Base-by-base conservation (phyloP, 164 flowering plant species). In the Tetrastigma voinierianum region DNA sequence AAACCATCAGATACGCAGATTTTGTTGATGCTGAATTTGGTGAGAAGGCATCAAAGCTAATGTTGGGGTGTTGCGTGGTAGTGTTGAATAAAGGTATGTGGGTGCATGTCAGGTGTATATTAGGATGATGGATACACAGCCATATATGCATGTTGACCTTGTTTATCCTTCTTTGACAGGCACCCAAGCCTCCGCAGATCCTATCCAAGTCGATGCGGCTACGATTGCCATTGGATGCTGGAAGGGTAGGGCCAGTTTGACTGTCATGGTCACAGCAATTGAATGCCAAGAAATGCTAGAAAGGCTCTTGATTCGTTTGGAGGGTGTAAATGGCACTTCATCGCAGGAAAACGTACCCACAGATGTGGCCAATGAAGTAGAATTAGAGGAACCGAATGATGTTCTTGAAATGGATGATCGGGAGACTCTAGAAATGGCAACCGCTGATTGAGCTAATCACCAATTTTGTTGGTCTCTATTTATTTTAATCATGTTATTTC, bases 191-290 rank as follows among this genome's bases (percentile, higher is more conserved):
- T 17, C 51, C 10, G 40, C 79, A 7, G 80, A 78, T 65, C 67
- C 70, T 15, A 51, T 77, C 45, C 54, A 65, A 60, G 82, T 74
- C n/a, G 84, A 83, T 71, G 69, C 77, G 16, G 83, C 90, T 15
- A 83, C 94, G 16, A 79, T 93, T 65, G 97, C 98, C 57, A 89
- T 96, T 67, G 95, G 97, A 16, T 89, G 99, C 81, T 96, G 99
- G 99, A 96, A 74, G 67, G 99, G 99, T 12, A 84, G 80, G 75
- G 80, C 78, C 24, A 90, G 81, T 68, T 46, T 96, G 58, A 72
- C 78, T 12, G 90, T 90, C 11, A 93, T 96, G 99, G 91, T 93
- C 43, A 82, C 95, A 12, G 83, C 80, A 44, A 59, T 81, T 18
- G 99, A 96, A 73, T 84, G 97, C 77, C 84, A 83, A 71, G 95